Conservation (phyloP, 345 rosid species). For the Erucastrum elatum region DNA sequence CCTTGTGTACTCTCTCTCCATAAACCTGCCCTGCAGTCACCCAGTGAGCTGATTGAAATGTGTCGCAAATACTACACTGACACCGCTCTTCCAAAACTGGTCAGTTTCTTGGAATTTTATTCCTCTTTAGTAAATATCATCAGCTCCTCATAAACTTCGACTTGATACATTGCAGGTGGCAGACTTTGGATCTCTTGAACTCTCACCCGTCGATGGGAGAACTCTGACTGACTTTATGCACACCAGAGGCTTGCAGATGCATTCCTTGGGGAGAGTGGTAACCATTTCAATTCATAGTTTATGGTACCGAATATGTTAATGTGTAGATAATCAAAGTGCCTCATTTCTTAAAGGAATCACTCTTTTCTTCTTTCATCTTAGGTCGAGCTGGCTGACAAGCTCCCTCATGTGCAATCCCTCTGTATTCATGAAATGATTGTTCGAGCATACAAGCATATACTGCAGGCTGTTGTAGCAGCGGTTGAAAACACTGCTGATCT, state of each 20-base stretch:
- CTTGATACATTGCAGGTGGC: conserved; percentile 60
- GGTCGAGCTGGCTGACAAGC: conserved; percentile 94
- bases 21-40: conserved; percentile 49
- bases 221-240: conserved; percentile 99
- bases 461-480: conserved; percentile 87
- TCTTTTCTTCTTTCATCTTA: conserved; percentile 36
- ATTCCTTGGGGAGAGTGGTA: conserved; percentile 90
- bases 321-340: not conserved
- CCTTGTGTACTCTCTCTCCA: conserved; percentile 29
- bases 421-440: conserved; percentile 95
- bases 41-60: conserved; percentile 79
- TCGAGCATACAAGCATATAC: conserved; percentile 88
- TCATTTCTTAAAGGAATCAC: not conserved
- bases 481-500: conserved; percentile 62
- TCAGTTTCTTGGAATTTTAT: conserved; percentile 42
- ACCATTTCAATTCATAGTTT: conserved; percentile 28
- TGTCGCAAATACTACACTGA: conserved; percentile 74
- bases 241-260: conserved; percentile 92
- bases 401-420: conserved; percentile 93
- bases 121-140: conserved; percentile 24
- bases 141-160: conserved; percentile 12
- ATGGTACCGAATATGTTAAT: conserved; percentile 20
- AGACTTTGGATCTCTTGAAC: conserved; percentile 97
- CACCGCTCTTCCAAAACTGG: conserved; percentile 95
- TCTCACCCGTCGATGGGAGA: conserved; percentile 98